phyloP scores from a whole-genome alignment of 768 basidiomycete genomes.

The Amanita rubescens region DNA sequence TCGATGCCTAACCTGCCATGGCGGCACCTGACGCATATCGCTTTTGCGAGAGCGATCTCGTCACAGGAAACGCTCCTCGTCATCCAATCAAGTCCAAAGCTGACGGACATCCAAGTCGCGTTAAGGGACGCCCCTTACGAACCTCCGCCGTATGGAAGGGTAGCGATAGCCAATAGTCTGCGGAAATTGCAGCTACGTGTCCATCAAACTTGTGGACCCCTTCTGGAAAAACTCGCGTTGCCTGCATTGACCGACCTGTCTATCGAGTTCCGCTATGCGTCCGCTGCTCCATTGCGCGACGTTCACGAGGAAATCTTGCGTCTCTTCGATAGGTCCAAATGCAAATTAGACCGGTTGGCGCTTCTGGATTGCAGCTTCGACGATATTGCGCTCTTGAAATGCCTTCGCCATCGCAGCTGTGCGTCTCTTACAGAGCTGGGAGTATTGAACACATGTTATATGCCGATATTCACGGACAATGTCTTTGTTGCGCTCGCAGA shows the following conservation, averaged over 20 bases:
- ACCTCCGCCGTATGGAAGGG: background rate
- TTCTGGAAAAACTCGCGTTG: background rate
- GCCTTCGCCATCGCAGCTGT: background rate
- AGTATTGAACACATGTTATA: background rate
- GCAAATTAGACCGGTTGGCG: background rate
- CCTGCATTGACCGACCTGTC: background rate
- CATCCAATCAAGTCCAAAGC: background rate
- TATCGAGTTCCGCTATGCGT: background rate
- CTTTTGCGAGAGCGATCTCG: background rate
- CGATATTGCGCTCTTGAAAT: background rate
- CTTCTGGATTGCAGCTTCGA: background rate
- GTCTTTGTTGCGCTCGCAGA: background rate
- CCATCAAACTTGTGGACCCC: background rate
- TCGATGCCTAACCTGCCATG: background rate
- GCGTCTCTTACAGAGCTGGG: background rate
- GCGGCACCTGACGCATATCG: background rate
- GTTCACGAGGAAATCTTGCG: background rate
- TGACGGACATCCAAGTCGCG: background rate
- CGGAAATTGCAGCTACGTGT: background rate
- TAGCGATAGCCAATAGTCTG: background rate
- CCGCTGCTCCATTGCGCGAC: background rate
- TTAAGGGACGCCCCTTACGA: background rate
- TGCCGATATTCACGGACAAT: conserved; percentile 1
- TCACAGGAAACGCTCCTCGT: background rate
- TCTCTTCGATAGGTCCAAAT: conserved; percentile 4